Evolutionary conservation across 139 green algal genomes (phyloP).

Genomic region (Chlamydomonas sphaeroides): DNA sequence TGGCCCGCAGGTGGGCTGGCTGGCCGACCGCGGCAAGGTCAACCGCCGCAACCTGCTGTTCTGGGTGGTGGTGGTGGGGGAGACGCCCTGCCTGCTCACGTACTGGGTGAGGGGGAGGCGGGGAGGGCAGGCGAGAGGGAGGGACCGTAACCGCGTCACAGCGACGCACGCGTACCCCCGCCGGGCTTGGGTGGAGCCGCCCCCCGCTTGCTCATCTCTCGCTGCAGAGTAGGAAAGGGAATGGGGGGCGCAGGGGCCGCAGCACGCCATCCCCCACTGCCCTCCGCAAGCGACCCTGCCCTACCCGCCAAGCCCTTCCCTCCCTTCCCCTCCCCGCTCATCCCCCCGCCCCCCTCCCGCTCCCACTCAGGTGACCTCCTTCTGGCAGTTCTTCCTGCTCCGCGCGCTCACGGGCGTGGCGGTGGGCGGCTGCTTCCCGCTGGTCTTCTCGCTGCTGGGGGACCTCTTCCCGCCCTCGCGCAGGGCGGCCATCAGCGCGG

Average conservation of each 20-base stretch:
- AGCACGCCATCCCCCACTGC: no score
- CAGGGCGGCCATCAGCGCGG: slow-evolving; percentile 58
- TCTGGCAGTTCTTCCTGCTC: slow-evolving; percentile 87
- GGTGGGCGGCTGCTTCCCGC: slow-evolving; percentile 82
- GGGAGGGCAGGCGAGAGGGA: background rate
- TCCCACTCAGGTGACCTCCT: slow-evolving; percentile 74
- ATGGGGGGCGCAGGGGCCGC: no score
- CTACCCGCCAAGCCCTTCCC: no score
- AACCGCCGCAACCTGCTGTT: slow-evolving; percentile 80
- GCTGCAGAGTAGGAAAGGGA: no score
- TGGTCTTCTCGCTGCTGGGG: slow-evolving; percentile 83
- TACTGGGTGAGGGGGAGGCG: slow-evolving; percentile 56
- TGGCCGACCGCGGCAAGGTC: slow-evolving; percentile 62
- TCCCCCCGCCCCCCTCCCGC: background rate
- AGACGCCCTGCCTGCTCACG: slow-evolving; percentile 80
- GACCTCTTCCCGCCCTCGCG: slow-evolving; percentile 74
- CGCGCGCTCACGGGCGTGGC: slow-evolving; percentile 84
- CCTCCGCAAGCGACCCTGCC: no score
- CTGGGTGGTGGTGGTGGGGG: slow-evolving; percentile 72
- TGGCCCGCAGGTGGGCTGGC: slow-evolving; percentile 63
- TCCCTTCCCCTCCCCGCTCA: no score
- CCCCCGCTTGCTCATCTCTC: no score
- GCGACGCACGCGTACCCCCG: no score
- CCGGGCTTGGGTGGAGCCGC: no score
- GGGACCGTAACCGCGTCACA: no score